Evolutionary conservation across 2,329 filamentous ascomycete genomes (phyloP).

Genomic region (Byssothecium circinans): DNA sequence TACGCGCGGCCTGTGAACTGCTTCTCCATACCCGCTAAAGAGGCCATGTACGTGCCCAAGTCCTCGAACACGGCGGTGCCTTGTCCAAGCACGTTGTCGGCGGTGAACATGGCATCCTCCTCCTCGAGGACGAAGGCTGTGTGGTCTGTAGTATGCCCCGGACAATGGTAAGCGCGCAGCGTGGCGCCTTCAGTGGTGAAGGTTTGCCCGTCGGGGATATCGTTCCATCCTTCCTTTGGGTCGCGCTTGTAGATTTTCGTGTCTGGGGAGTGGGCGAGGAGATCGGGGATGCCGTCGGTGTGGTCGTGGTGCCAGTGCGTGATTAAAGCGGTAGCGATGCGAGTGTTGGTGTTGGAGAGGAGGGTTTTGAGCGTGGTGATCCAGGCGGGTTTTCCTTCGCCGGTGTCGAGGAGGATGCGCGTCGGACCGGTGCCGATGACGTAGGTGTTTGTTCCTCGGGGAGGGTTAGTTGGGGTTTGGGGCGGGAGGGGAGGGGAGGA

Average conservation of each 20-base stretch:
- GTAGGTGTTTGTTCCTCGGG: slow-evolving; percentile 85
- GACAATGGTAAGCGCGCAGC: slow-evolving; percentile 66
- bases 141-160: slow-evolving; percentile 82
- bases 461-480: background rate
- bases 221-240: slow-evolving; percentile 52
- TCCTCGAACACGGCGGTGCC: slow-evolving; percentile 86
- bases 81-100: slow-evolving; percentile 85
- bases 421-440: slow-evolving; percentile 73
- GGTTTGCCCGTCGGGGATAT: slow-evolving; percentile 60
- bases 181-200: slow-evolving; percentile 65
- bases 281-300: slow-evolving; percentile 70
- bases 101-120: slow-evolving; percentile 82
- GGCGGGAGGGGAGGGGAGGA: background rate
- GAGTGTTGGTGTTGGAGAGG: slow-evolving; percentile 68
- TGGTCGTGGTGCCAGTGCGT: slow-evolving; percentile 96
- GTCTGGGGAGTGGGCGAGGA: slow-evolving; percentile 65
- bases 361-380: slow-evolving; percentile 64
- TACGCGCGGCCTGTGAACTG: slow-evolving; percentile 72
- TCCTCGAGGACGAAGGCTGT: slow-evolving; percentile 76
- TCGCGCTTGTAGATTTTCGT: slow-evolving; percentile 68
- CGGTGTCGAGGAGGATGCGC: slow-evolving; percentile 87
- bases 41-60: slow-evolving; percentile 67
- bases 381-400: slow-evolving; percentile 79
- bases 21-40: slow-evolving; percentile 67
- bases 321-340: slow-evolving; percentile 70